Evolutionary conservation across 2,329 filamentous ascomycete genomes (phyloP), one percentile per base, ranked within the genome.

Genomic region (Dothideomycetidae sp.): DNA sequence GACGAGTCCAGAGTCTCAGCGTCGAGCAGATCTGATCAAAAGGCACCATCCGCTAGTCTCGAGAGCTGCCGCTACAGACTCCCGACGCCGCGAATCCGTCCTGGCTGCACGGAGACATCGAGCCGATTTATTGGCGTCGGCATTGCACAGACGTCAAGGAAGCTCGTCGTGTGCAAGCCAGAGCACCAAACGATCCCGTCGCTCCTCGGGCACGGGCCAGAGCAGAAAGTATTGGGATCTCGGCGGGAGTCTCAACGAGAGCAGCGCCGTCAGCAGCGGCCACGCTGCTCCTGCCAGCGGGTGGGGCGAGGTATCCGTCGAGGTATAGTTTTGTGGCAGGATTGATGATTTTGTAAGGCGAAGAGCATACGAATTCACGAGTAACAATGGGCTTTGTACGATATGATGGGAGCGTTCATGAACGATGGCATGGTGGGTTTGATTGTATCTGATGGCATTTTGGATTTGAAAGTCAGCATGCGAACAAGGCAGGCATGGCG

Each of bases 161-260:
- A 72, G 75, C 41, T 56, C 54, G 19, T 92, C 81, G 56, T 93
- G 84, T 56, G 84, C 83, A 3, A 93, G 82, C 53, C 83, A 93
- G 59, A 92, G 82, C 56, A 83, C 82, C 5, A 78, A 79, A 54
- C 75, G 78, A 48, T 76, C 66, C 39, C 61, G 61, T 3, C 52
- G 56, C 3, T 81, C 75, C 49, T 78, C 73, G 46, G 70, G 74
- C 21, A 86, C 81, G 31, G 82, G 77, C 31, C 29, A 33, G 14
- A 38, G 36, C 14, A 66, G 84, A 37, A 83, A 93, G 54, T 94
- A 92, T 57, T 94, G 86, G 86, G 86, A 93, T 55, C 73, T 93
- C 46, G 81, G 75, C 4, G 85, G 76, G 48, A 70, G 84, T 15
- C 81, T 81, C 2, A 86, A 81, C 39, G 79, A 79, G 3, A 61